Conservation (phyloP, 208 protist genomes). For the Acanthamoeba sp. region DNA sequence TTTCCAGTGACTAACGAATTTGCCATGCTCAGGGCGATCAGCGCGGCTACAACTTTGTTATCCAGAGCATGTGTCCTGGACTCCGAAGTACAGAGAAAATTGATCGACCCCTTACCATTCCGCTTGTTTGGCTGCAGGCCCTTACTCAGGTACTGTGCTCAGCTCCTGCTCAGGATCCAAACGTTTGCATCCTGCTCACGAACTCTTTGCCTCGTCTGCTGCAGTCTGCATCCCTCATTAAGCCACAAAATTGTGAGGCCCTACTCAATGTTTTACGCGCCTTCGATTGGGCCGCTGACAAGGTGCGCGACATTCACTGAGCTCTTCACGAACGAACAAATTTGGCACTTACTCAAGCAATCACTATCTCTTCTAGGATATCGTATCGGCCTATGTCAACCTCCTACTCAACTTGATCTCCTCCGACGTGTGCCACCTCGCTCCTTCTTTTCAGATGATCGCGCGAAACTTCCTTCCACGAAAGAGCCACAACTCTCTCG, state of each 20-base stretch:
- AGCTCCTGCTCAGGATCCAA: background rate
- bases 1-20: background rate
- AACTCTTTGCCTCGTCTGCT: background rate
- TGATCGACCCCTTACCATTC: background rate
- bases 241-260: background rate
- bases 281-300: slow-evolving; percentile 55
- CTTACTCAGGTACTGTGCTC: slow-evolving; percentile 5
- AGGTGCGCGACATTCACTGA: background rate
- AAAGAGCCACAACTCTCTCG: background rate
- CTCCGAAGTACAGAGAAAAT: background rate
- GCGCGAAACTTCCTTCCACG: slow-evolving; percentile 18
- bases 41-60: slow-evolving; percentile 45
- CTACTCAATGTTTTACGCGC: slow-evolving; percentile 46
- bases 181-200: background rate
- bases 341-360: background rate
- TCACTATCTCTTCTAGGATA: background rate
- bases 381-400: slow-evolving; percentile 3
- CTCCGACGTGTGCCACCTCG: slow-evolving; percentile 30
- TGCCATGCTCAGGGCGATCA: slow-evolving; percentile 18
- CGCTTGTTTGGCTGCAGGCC: slow-evolving; percentile 38
- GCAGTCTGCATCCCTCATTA: slow-evolving; percentile 14
- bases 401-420: slow-evolving; percentile 69
- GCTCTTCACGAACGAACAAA: background rate
- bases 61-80: background rate
- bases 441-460: slow-evolving; percentile 25